These are phyloP conservation scores for Ophiostoma quercus DNA, from an alignment of 2,329 filamentous ascomycete species.

Conservation along the genomic window DNA sequence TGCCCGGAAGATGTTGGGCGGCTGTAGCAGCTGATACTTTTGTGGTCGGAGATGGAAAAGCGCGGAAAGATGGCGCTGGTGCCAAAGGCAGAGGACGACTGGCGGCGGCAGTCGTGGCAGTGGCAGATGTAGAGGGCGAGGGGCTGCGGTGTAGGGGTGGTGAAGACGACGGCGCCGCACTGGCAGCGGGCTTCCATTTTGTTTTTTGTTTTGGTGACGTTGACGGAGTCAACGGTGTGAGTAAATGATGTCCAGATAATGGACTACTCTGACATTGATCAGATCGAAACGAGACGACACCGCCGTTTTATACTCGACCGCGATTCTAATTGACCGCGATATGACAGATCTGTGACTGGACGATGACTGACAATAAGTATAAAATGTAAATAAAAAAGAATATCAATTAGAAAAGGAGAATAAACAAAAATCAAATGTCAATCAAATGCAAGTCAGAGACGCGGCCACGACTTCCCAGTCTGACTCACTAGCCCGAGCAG, in stretches of 20 bases:
- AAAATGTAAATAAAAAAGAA: background rate
- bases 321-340: background rate
- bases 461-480: background rate
- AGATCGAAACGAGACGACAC: background rate
- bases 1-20: conserved; percentile 54
- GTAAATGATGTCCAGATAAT: background rate
- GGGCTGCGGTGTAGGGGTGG: conserved; percentile 26
- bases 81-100: conserved; percentile 50
- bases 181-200: conserved; percentile 29
- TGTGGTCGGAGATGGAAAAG: conserved; percentile 45
- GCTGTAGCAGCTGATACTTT: conserved; percentile 52
- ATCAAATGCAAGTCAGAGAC: background rate
- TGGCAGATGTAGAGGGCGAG: conserved; percentile 30
- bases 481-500: background rate
- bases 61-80: conserved; percentile 64
- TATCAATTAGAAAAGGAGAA: background rate
- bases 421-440: background rate
- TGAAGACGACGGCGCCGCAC: conserved; percentile 28
- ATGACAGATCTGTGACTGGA: background rate
- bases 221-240: background rate
- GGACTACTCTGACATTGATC: too few species aligned
- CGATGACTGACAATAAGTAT: background rate
- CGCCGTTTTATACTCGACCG: background rate
- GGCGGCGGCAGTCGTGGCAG: conserved; percentile 28
- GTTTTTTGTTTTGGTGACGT: background rate